These are phyloP conservation scores for Rhynchosporium graminicola DNA, from an alignment of 2,329 filamentous ascomycete species.

Conservation along the genomic window DNA sequence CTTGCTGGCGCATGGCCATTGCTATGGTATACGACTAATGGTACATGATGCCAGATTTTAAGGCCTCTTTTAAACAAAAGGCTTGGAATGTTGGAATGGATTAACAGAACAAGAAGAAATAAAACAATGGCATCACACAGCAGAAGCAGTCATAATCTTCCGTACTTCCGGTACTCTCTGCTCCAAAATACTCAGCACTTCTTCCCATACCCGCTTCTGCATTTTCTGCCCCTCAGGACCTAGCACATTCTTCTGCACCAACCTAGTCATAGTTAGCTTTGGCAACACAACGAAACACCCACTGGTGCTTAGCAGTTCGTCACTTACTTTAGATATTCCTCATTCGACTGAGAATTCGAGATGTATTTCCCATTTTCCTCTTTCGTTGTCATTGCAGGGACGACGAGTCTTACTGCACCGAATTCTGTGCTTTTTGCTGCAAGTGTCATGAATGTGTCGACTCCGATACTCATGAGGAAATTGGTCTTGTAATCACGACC, in stretches of 20 bases:
- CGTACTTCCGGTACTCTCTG: slow-evolving; percentile 31
- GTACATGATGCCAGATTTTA: neutral
- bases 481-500: slow-evolving; percentile 30
- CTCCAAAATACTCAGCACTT: slow-evolving; percentile 31
- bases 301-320: neutral
- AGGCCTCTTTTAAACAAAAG: neutral
- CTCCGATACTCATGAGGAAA: slow-evolving; percentile 17
- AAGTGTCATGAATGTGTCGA: slow-evolving; percentile 27
- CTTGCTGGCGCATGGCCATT: too few relatives aligned
- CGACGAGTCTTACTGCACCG: slow-evolving; percentile 38
- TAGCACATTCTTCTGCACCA: slow-evolving; percentile 29
- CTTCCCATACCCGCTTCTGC: slow-evolving; percentile 35
- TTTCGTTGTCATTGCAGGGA: slow-evolving; percentile 34
- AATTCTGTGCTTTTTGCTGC: slow-evolving; percentile 38
- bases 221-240: slow-evolving; percentile 33
- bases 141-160: slow-evolving; percentile 21
- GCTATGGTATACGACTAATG: neutral
- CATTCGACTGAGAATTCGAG: slow-evolving; percentile 31
- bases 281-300: neutral
- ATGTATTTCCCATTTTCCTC: slow-evolving; percentile 36
- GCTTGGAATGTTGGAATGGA: neutral
- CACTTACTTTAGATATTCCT: slow-evolving; percentile 34
- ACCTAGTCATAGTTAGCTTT: slow-evolving; percentile 23
- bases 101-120: slow-evolving; percentile 1
- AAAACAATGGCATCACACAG: neutral